These are phyloP conservation scores for Tinospora cordifolia DNA, from an alignment of 164 flowering plant genomes.

Conservation along the genomic window DNA sequence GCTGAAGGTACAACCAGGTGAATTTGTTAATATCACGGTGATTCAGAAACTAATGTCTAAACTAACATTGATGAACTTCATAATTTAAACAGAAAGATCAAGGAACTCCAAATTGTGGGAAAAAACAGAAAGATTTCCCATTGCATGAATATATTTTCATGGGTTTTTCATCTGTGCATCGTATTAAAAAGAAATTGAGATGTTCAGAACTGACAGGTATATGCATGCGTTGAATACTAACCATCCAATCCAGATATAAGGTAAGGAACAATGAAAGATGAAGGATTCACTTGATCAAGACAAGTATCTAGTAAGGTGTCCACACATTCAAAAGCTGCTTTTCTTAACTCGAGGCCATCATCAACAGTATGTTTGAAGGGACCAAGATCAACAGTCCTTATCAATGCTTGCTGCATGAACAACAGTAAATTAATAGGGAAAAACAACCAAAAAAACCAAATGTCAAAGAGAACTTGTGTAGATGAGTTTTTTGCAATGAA, in stretches of 20 bases:
- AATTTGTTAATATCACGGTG: not conserved
- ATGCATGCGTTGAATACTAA: constrained; percentile 27
- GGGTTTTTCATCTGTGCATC: too few species aligned
- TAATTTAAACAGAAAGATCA: not conserved
- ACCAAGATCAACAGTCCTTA: constrained; percentile 97
- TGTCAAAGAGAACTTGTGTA: not conserved
- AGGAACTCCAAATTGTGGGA: too few species aligned
- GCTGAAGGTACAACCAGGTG: not conserved
- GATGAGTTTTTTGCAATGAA: not conserved
- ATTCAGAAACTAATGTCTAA: not conserved
- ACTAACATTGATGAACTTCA: not conserved
- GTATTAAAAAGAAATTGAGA: too few species aligned
- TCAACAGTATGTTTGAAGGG: constrained; percentile 98
- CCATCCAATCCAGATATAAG: constrained; percentile 97
- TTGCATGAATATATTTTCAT: too few species aligned
- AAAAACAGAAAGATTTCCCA: too few species aligned
- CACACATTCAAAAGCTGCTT: constrained; percentile 99
- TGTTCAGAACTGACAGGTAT: too few species aligned
- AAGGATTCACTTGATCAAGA: constrained; percentile 97
- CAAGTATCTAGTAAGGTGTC: constrained; percentile 91
- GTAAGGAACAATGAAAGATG: constrained; percentile 91
- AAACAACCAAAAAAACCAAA: not conserved
- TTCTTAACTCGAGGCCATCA: constrained; percentile 97
- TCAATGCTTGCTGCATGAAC: constrained; percentile 78
- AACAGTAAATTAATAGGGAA: constrained; percentile 1